These are phyloP conservation scores for Chaetomium tenue DNA, from an alignment of 495 filamentous ascomycete species.

Conservation along the genomic window DNA sequence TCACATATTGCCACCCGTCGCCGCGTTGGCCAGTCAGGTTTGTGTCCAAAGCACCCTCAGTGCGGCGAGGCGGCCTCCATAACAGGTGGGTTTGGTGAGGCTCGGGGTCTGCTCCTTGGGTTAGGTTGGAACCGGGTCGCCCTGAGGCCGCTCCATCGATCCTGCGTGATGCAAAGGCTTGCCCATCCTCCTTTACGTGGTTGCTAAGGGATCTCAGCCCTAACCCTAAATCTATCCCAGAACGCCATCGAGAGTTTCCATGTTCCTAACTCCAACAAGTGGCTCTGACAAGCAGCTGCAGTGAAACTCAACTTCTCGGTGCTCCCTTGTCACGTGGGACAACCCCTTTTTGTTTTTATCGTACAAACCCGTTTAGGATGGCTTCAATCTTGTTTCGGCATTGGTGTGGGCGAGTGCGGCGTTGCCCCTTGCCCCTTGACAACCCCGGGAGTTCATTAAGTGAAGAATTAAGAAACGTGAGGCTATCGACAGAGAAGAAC, in stretches of 20 bases:
- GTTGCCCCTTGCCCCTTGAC: too few relatives aligned
- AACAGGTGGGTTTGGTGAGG: neutral
- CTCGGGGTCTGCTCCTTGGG: too few relatives aligned
- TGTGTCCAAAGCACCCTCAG: neutral
- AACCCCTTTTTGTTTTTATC: neutral
- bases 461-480: too few relatives aligned
- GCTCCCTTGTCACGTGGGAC: neutral
- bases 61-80: neutral
- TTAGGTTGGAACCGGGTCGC: too few relatives aligned
- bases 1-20: neutral
- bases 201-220: neutral
- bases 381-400: neutral
- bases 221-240: neutral
- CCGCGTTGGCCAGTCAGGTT: too few relatives aligned
- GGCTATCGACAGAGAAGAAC: too few relatives aligned
- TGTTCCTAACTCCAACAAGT: neutral
- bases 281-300: slow-evolving; percentile 5
- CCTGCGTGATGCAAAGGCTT: neutral
- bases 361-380: neutral
- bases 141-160: neutral
- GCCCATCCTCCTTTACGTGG: neutral
- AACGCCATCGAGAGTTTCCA: neutral
- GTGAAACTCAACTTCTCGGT: neutral
- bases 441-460: too few relatives aligned
- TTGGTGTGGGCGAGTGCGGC: too few relatives aligned